phyloP scores from a whole-genome alignment of 257 asterid species.

The Solanum arcanum region DNA sequence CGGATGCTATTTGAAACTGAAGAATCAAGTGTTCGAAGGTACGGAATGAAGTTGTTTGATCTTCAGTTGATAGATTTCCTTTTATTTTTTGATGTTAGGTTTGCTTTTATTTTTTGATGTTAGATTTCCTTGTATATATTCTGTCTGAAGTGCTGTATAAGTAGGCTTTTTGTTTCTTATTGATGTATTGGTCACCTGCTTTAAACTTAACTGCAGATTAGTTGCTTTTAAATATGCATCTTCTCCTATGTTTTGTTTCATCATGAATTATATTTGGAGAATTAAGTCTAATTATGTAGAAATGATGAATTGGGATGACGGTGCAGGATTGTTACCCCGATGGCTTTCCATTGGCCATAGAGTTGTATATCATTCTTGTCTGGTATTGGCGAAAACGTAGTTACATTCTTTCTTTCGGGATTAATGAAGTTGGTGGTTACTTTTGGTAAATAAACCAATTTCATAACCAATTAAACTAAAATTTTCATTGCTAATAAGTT shows the following conservation, averaged over 20 bases:
- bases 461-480: not conserved
- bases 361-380: not conserved
- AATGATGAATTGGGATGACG: not conserved
- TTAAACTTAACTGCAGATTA: not conserved
- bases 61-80: not conserved
- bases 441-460: not conserved
- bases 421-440: not conserved
- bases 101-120: not conserved
- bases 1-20: constrained; percentile 97
- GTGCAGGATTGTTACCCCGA: not conserved
- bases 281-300: not conserved
- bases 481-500: not conserved
- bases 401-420: not conserved
- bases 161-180: not conserved
- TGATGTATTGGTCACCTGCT: not conserved
- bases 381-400: not conserved
- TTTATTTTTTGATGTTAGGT: not conserved
- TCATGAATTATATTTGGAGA: not conserved
- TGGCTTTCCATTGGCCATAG: not conserved
- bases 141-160: not conserved
- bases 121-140: not conserved
- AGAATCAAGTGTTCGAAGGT: constrained; percentile 99
- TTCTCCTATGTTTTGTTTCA: not conserved
- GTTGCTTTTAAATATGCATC: not conserved
- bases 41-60: not conserved